These are phyloP conservation scores for Pseudofabraea citricarpa DNA, from an alignment of 2,329 filamentous ascomycete genomes.

Conservation along the genomic window DNA sequence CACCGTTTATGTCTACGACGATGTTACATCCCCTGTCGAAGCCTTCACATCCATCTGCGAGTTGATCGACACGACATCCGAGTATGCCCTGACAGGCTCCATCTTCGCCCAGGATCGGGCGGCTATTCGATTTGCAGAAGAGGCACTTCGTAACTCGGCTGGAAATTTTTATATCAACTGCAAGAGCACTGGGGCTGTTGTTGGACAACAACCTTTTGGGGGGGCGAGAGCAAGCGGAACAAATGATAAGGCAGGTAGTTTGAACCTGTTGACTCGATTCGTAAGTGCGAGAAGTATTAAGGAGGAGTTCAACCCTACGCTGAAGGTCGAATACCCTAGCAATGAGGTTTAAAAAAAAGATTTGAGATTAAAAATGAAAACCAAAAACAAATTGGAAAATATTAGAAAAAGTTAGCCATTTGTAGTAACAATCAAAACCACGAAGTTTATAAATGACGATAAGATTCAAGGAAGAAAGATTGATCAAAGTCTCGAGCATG, in stretches of 20 bases:
- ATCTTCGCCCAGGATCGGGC: constrained; percentile 68
- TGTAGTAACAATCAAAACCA: too few relatives aligned
- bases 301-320: constrained; percentile 67
- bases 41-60: constrained; percentile 56
- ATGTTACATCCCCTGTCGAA: constrained; percentile 44
- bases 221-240: constrained; percentile 64
- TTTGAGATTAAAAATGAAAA: too few relatives aligned
- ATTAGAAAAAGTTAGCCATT: too few relatives aligned
- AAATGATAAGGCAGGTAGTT: constrained; percentile 69
- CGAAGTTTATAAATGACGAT: too few relatives aligned
- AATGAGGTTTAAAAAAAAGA: constrained; percentile 46
- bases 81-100: constrained; percentile 74
- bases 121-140: constrained; percentile 63
- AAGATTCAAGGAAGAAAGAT: too few relatives aligned
- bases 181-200: constrained; percentile 71
- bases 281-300: constrained; percentile 65
- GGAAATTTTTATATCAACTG: constrained; percentile 87
- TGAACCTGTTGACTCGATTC: constrained; percentile 59
- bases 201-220: constrained; percentile 69
- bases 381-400: too few relatives aligned
- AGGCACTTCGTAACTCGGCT: constrained; percentile 65
- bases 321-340: constrained; percentile 64
- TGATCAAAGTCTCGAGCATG: too few relatives aligned
- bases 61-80: constrained; percentile 65
- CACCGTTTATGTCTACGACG: constrained; percentile 72